Evolutionary conservation across 2,329 filamentous ascomycete genomes (phyloP), one percentile per base, ranked within the genome.

Genomic region (Fusarium albosuccineum): DNA sequence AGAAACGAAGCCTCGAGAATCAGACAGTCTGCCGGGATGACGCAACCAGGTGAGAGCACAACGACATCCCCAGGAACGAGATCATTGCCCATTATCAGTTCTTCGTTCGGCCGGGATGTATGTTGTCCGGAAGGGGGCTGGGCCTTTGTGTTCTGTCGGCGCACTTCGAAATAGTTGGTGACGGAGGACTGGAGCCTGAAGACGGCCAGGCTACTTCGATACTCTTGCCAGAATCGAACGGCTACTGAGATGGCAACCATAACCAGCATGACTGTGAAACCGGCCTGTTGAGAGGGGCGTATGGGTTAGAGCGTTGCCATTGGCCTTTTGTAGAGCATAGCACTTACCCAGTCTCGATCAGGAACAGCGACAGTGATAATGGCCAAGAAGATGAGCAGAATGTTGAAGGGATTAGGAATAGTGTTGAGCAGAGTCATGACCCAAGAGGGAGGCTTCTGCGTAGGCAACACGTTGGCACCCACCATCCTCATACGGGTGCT

Each of bases 1-100:
- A 75, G 61, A 34, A 74, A 76, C 9, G 65, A 70, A 1, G 73
- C 49, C 16, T 75, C 72, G 3, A 75, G 57, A n/a, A 76, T 60
- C 44, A 75, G 33, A 53, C 73, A 72, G 44, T 76, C 74, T n/a
- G 74, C 73, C 3, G 72, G 71, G 5, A 75, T 68, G 30, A 74
- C 52, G n/a, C 59, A 65, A 1, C 71, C 72, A 4, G 73, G 72
- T 1, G 64, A 55, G 3, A 75, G 57, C 10, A 66, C 1, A 3
- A 73, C 50, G 26, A 73, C 54, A 46, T 75, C 73, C 1, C 73
- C 72, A 9, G 71, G 71, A 2, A 74, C 71, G 3, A 75, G 58
- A 14, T 72, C 64, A 11, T 22, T 40, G 27, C 33, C 22, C 22
- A 22, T 22, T 22, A 22, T 22, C 22, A 22, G 4, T 22, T 22